These are phyloP conservation scores for Tuber calosporum DNA, from an alignment of 495 filamentous ascomycete species.

Conservation along the genomic window DNA sequence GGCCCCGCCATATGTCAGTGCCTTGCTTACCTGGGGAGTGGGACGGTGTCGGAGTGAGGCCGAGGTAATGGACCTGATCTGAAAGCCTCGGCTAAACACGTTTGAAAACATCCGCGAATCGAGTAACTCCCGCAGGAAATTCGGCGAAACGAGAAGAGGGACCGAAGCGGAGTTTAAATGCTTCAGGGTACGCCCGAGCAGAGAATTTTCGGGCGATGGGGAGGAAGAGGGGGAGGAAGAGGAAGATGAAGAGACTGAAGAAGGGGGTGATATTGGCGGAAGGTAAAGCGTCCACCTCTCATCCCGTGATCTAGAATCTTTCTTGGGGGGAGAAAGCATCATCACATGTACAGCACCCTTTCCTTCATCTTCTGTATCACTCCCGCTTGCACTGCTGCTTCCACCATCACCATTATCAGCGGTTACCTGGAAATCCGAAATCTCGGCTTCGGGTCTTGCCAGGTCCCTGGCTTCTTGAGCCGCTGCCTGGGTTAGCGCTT, in stretches of 20 bases:
- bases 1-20: background rate
- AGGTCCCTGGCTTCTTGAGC: background rate
- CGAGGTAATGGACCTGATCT: conserved; percentile 34
- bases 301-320: background rate
- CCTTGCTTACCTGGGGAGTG: conserved; percentile 25
- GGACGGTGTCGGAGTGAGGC: conserved; percentile 34
- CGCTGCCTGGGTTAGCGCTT: background rate
- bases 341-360: background rate
- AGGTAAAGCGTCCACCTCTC: background rate
- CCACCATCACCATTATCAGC: background rate
- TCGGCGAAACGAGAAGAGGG: background rate
- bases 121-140: background rate
- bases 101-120: conserved; percentile 37
- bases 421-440: background rate
- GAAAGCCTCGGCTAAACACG: conserved; percentile 39
- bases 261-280: background rate
- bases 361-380: conserved; percentile 3
- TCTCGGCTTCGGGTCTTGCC: background rate
- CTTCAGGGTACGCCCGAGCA: background rate
- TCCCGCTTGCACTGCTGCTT: background rate
- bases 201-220: background rate
- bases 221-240: background rate
- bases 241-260: background rate
- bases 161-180: conserved; percentile 5
- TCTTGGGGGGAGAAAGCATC: conserved; percentile 1